Percentiles rank a stretch among this genome's conserved stretches.
phyloP scores from a whole-genome alignment of 1,284 basidiomycete species.

The Uromyces viciae-fabae region DNA sequence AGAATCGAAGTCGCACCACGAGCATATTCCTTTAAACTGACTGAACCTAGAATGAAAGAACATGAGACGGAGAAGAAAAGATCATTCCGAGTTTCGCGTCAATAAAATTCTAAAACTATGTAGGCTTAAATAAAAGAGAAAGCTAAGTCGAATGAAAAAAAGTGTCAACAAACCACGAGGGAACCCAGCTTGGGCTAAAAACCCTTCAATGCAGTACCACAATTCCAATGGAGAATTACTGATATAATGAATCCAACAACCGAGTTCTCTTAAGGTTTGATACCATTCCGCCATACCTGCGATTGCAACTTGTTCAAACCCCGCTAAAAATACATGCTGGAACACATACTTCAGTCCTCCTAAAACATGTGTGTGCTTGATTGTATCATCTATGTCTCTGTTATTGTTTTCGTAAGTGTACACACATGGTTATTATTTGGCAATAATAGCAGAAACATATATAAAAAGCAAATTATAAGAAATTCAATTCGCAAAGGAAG shows the following conservation, averaged over 20 bases:
- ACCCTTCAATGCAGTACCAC: slow-evolving; percentile 50
- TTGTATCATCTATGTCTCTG: slow-evolving; percentile 53
- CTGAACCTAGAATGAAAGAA: slow-evolving; percentile 18
- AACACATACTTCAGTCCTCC: slow-evolving; percentile 50
- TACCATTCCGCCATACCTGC: slow-evolving; percentile 48
- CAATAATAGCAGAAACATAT: not conserved
- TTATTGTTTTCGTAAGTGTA: no score
- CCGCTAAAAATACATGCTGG: slow-evolving; percentile 52
- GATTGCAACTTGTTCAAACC: slow-evolving; percentile 50
- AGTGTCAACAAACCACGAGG: slow-evolving; percentile 48
- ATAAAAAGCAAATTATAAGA: not conserved
- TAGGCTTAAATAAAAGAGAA: not conserved
- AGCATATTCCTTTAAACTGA: slow-evolving; percentile 41
- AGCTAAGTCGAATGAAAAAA: not conserved
- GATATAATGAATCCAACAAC: slow-evolving; percentile 49
- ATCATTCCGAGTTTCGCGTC: not conserved
- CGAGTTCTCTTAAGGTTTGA: slow-evolving; percentile 10
- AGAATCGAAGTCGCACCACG: slow-evolving; percentile 35
- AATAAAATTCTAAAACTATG: not conserved
- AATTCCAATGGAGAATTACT: slow-evolving; percentile 53
- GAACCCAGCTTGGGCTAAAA: slow-evolving; percentile 48
- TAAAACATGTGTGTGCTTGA: slow-evolving; percentile 51
- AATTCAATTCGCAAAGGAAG: no score
- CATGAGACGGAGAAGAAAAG: not conserved
- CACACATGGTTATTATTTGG: no score